These are phyloP conservation scores for Fraxinus floribunda DNA, from an alignment of 305 asterid genomes.

Conservation along the genomic window DNA sequence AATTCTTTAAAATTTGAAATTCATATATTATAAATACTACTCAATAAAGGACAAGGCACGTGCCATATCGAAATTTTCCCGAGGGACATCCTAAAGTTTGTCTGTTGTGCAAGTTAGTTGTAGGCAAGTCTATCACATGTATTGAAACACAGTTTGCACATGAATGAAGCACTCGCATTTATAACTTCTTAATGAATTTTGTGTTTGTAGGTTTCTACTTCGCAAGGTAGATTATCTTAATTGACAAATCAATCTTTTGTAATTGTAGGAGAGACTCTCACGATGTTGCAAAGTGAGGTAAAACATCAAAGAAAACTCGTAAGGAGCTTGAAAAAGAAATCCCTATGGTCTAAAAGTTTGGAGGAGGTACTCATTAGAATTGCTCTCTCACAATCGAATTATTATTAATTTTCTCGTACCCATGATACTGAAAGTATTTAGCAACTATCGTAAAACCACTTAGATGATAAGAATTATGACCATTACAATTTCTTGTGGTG, in stretches of 20 bases:
- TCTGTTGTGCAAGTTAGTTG: background rate
- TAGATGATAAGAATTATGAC: background rate
- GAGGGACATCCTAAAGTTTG: background rate
- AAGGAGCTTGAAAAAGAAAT: slow-evolving; percentile 88
- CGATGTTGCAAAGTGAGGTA: slow-evolving; percentile 77
- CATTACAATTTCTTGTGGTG: background rate
- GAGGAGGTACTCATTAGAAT: slow-evolving; percentile 71
- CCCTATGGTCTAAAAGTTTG: slow-evolving; percentile 92
- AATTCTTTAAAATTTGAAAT: background rate
- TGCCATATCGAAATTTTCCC: background rate
- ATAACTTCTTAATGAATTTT: background rate
- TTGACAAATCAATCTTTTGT: slow-evolving; percentile 18
- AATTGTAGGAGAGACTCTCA: slow-evolving; percentile 72
- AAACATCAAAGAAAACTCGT: slow-evolving; percentile 89
- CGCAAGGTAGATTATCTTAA: slow-evolving; percentile 14
- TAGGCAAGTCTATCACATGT: background rate
- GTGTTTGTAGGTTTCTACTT: slow-evolving; percentile 9
- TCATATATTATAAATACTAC: no score
- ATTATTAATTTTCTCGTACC: background rate
- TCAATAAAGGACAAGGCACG: background rate
- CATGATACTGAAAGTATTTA: slow-evolving; percentile 3
- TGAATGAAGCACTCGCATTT: background rate
- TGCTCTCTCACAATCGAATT: background rate
- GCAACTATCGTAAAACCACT: slow-evolving; percentile 39
- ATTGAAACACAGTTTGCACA: background rate